Conservation (phyloP, 306 rosid genomes). For the Rubus idaeus region DNA sequence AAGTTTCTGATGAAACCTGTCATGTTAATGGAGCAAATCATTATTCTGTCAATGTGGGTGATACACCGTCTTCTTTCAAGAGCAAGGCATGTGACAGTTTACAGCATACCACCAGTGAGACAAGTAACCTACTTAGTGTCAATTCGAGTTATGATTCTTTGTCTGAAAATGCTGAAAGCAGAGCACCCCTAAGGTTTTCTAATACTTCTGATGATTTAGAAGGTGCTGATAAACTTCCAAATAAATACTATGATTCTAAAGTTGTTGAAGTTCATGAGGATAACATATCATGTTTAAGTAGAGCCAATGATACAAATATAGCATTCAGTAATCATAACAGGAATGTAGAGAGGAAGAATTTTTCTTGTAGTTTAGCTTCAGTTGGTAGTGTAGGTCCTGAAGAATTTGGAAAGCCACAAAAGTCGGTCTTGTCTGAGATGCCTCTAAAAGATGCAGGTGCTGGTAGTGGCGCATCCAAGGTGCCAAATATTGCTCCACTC, state of each 20-base stretch:
- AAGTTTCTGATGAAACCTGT: conserved; percentile 66
- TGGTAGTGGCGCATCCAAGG: conserved; percentile 37
- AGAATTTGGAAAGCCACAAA: conserved; percentile 44
- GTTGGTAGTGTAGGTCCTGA: conserved; percentile 46
- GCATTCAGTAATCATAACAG: conserved; percentile 37
- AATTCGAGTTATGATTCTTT: conserved; percentile 59
- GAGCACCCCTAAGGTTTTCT: conserved; percentile 36
- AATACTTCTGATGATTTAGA: conserved; percentile 23
- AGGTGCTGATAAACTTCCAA: conserved; percentile 26
- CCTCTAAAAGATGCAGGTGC: conserved; percentile 44
- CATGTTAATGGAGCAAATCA: conserved; percentile 48
- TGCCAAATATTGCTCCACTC: conserved; percentile 29
- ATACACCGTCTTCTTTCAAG: conserved; percentile 47
- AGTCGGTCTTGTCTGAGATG: conserved; percentile 38
- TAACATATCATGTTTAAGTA: conserved; percentile 57
- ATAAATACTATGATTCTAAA: conserved; percentile 39
- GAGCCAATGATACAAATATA: conserved; percentile 46
- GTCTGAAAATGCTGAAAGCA: conserved; percentile 74
- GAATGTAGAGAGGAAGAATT: conserved; percentile 32
- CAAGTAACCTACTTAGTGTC: conserved; percentile 50
- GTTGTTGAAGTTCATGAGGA: conserved; percentile 59
- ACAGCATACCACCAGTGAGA: conserved; percentile 56
- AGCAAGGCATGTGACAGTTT: conserved; percentile 52
- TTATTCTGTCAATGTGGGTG: conserved; percentile 50
- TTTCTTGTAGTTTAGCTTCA: conserved; percentile 51